Conservation (phyloP, 805 yeast genomes). For the Pichia thaimueangensis region DNA sequence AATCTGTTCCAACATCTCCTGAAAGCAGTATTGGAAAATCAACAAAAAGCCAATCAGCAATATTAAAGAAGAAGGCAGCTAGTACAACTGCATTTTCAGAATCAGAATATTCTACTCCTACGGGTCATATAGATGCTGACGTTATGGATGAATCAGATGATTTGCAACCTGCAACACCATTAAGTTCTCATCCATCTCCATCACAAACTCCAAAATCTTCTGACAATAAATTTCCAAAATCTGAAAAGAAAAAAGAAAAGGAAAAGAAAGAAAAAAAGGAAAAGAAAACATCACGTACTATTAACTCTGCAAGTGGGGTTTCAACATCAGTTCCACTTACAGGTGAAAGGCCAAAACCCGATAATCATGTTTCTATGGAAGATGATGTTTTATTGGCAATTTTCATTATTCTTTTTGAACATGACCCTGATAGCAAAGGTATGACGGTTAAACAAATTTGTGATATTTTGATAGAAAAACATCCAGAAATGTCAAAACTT, state of each 20-base stretch:
- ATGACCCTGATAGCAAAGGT: constrained; percentile 64
- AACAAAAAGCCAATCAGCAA: too few relatives aligned
- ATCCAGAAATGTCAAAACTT: constrained; percentile 78
- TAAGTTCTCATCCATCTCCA: background rate
- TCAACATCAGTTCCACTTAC: constrained; percentile 77
- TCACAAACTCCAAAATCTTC: constrained; percentile 11
- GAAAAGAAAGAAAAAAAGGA: constrained; percentile 26
- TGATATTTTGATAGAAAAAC: constrained; percentile 64
- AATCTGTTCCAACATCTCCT: constrained; percentile 27
- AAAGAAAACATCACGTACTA: constrained; percentile 31
- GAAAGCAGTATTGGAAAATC: constrained; percentile 25
- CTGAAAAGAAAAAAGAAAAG: constrained; percentile 19
- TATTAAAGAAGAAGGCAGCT: background rate
- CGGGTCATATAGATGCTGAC: too few relatives aligned
- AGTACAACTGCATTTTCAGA: constrained; percentile 17
- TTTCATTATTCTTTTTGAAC: constrained; percentile 61
- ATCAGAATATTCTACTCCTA: constrained; percentile 14
- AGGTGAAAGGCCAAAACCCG: constrained; percentile 67
- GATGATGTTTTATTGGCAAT: constrained; percentile 74
- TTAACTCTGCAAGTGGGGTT: constrained; percentile 62
- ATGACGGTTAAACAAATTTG: constrained; percentile 89
- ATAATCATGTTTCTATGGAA: constrained; percentile 56
- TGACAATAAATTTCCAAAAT: constrained; percentile 10
- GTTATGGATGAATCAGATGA: background rate
- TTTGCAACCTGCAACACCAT: constrained; percentile 10